phyloP scores from a whole-genome alignment of 2,329 filamentous ascomycete genomes.

The Diaporthe velutina region DNA sequence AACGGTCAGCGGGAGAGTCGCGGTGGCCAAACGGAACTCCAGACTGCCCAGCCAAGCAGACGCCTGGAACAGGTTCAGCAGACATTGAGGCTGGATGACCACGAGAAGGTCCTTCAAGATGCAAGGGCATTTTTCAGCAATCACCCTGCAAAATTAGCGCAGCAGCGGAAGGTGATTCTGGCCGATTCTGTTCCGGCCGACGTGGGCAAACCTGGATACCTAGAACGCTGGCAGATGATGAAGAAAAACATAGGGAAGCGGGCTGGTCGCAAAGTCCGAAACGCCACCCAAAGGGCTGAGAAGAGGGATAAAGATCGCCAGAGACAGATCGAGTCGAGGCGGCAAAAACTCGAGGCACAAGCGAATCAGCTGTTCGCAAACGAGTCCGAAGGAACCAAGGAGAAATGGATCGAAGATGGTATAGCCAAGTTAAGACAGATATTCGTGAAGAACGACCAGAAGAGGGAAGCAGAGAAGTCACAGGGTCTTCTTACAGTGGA shows the following conservation, averaged over 20 bases:
- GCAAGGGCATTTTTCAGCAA: not conserved
- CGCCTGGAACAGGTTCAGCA: not conserved
- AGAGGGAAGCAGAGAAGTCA: slow-evolving; percentile 1
- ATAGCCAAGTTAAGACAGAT: not conserved
- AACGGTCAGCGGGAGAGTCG: not conserved
- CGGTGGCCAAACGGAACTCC: not conserved
- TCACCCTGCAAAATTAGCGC: not conserved
- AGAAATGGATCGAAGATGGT: not conserved
- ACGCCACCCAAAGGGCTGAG: not conserved
- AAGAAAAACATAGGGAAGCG: not conserved
- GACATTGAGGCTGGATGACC: not conserved
- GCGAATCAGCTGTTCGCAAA: not conserved
- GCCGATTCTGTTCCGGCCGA: slow-evolving; percentile 18
- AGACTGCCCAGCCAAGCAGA: not conserved
- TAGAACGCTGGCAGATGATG: not conserved
- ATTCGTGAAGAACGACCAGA: slow-evolving; percentile 1
- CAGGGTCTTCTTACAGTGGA: not conserved
- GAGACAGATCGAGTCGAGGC: not conserved
- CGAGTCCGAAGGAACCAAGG: slow-evolving; percentile 9
- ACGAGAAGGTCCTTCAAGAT: slow-evolving; percentile 6
- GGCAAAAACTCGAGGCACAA: not conserved
- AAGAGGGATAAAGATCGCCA: not conserved
- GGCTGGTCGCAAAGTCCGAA: not conserved
- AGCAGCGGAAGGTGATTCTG: not conserved
- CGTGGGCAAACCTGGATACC: not conserved